These are phyloP conservation scores for Citrus mangshanensis DNA, from an alignment of 345 rosid species.

Conservation along the genomic window DNA sequence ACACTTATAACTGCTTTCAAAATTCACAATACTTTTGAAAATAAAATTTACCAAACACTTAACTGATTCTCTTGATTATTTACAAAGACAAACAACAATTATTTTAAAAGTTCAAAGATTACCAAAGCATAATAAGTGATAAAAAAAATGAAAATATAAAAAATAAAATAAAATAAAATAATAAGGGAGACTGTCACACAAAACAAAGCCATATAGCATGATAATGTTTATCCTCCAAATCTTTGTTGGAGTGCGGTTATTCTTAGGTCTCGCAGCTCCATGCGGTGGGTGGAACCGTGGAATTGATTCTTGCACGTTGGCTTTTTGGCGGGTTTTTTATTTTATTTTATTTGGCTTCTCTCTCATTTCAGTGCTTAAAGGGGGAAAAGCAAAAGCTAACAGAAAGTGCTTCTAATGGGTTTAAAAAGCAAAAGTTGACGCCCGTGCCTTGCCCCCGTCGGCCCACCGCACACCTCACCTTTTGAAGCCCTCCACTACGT, in stretches of 20 bases:
- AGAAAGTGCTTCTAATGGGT: not conserved
- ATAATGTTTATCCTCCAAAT: constrained; percentile 6
- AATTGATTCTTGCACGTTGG: constrained; percentile 26
- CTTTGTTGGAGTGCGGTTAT: constrained; percentile 54
- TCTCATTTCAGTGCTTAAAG: constrained; percentile 4
- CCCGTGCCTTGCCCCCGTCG: constrained; percentile 22
- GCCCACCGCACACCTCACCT: not conserved
- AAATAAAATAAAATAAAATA: too few relatives aligned
- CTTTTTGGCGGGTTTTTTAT: not conserved
- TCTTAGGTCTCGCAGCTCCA: constrained; percentile 18
- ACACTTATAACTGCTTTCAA: too few relatives aligned
- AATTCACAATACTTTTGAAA: too few relatives aligned
- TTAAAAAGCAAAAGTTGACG: constrained; percentile 19
- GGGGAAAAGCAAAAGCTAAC: not conserved
- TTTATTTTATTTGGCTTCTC: not conserved
- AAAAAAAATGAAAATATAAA: not conserved
- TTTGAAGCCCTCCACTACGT: not conserved
- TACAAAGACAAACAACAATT: too few relatives aligned
- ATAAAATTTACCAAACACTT: too few relatives aligned
- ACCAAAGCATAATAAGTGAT: not conserved
- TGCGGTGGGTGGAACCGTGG: constrained; percentile 19
- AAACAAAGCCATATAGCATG: not conserved
- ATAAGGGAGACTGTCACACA: not conserved
- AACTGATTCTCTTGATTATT: too few relatives aligned
- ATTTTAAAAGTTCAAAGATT: too few relatives aligned